Base-by-base conservation (phyloP, 192 early-diverging fungal species). In the Umbelopsis sp. region DNA sequence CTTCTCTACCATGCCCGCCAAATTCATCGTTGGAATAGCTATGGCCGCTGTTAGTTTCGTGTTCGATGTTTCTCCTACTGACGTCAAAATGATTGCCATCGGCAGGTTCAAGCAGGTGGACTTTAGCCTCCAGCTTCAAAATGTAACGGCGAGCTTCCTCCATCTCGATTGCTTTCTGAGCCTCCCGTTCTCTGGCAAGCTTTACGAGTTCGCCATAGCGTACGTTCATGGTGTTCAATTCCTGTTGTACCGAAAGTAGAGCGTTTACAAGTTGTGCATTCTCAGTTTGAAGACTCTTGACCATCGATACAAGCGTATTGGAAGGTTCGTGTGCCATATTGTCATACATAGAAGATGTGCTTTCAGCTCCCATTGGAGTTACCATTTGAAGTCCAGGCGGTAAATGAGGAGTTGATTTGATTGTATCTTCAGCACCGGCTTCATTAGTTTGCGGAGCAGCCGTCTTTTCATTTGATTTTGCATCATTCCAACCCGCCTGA, bases 91-190 rank as follows among this genome's bases (percentile, higher is more conserved):
- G 44, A 14, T 4, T 69, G 67, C 10, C n/a, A 4, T 69, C 56
- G 26, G 26, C 17, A 16, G 53, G 22, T 68, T 74, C 52, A 34
- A 78, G 45, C 65, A 45, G 16, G 59, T 65, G 25, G 43, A 84
- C 4, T 29, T 49, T 45, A 9, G 59, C 41, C 54, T 76, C 52
- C 22, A 75, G 20, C 44, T 78, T 62, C 66, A 80, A 71, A n/a
- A 86, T 79, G 76, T 87, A 87, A n/a, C 77, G 71, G 34, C 75
- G 68, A 0, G 71, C 51, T 56, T 87, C 85, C 21, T 87, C 84
- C 80, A 83, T 82, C 65, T 87, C 85, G 3, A 69, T 70, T 22
- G 83, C 73, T 56, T 81, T 86, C 20, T 79, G 82, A 8, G 75
- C 66, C 32, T 85, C 82, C 20, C 76, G 77, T 50, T 87, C 82